Evolutionary conservation across 495 filamentous ascomycete genomes (phyloP).

Genomic region (Penicillium canariense): DNA sequence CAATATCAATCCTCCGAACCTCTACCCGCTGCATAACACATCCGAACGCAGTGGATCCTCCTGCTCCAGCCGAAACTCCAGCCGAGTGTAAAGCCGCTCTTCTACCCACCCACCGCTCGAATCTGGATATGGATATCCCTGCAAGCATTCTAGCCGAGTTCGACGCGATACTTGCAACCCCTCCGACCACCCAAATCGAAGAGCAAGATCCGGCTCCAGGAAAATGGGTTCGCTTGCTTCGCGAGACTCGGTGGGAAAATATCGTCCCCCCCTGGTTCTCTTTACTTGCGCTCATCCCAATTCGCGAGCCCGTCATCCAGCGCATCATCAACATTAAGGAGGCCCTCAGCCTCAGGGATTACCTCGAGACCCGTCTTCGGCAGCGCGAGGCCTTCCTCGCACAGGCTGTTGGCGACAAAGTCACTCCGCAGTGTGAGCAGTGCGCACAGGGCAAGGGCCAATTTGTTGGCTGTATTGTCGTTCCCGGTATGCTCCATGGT

Average conservation of each 20-base stretch:
- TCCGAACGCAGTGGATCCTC: neutral
- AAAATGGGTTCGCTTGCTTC: neutral
- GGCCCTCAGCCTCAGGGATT: neutral
- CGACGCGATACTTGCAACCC: neutral
- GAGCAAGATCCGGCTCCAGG: neutral
- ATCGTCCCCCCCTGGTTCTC: neutral
- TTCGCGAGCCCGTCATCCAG: neutral
- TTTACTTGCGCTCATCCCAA: neutral
- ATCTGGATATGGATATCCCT: neutral
- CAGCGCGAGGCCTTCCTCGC: conserved; percentile 1
- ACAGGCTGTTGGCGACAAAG: neutral
- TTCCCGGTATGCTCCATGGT: neutral
- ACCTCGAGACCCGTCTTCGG: neutral
- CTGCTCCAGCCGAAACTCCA: neutral
- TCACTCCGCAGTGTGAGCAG: neutral
- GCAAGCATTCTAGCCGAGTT: neutral
- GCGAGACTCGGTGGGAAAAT: neutral
- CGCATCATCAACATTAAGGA: neutral
- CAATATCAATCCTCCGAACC: neutral
- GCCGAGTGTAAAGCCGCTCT: neutral
- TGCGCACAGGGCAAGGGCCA: neutral
- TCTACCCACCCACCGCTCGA: neutral
- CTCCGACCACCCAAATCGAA: neutral
- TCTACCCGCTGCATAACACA: neutral
- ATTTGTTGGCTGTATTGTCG: conserved; percentile 1